These are phyloP conservation scores for Nakazawaea wyomingensis DNA, from an alignment of 805 yeast species.

Conservation along the genomic window DNA sequence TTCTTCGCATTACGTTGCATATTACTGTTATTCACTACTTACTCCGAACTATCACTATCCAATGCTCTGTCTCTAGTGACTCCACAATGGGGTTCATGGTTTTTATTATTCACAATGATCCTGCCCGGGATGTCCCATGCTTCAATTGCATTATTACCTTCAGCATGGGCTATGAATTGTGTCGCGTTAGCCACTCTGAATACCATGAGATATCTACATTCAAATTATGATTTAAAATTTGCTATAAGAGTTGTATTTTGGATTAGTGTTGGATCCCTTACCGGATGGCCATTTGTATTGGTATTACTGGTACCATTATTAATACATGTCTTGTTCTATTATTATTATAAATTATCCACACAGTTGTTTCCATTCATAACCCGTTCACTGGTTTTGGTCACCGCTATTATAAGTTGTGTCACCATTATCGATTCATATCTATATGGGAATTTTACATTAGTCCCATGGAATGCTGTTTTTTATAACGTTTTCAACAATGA, in stretches of 20 bases:
- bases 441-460: constrained; percentile 57
- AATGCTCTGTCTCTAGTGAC: constrained; percentile 2
- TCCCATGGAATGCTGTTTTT: constrained; percentile 75
- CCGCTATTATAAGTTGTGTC: constrained; percentile 3
- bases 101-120: constrained; percentile 52
- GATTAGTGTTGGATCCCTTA: constrained; percentile 61
- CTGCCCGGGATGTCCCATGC: constrained; percentile 89
- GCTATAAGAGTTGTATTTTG: constrained; percentile 10
- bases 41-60: constrained; percentile 51
- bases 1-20: constrained; percentile 53
- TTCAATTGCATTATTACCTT: constrained; percentile 78
- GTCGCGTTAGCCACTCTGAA: too few relatives aligned
- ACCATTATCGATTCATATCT: constrained; percentile 50
- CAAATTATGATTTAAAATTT: too few relatives aligned
- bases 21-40: constrained; percentile 34
- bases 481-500: constrained; percentile 73
- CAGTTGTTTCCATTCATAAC: neutral
- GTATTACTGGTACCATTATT: constrained; percentile 60
- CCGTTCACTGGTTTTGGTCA: neutral
- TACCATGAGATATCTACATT: too few relatives aligned
- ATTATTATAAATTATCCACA: too few relatives aligned
- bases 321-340: constrained; percentile 28
- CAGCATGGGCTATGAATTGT: constrained; percentile 65
- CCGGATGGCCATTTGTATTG: constrained; percentile 91
- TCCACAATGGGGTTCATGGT: constrained; percentile 32